A percentile compares a stretch with the other conserved stretches of the same genome.
Conservation (phyloP, 2,329 filamentous ascomycete species). For the Arachnomyces sp. region DNA sequence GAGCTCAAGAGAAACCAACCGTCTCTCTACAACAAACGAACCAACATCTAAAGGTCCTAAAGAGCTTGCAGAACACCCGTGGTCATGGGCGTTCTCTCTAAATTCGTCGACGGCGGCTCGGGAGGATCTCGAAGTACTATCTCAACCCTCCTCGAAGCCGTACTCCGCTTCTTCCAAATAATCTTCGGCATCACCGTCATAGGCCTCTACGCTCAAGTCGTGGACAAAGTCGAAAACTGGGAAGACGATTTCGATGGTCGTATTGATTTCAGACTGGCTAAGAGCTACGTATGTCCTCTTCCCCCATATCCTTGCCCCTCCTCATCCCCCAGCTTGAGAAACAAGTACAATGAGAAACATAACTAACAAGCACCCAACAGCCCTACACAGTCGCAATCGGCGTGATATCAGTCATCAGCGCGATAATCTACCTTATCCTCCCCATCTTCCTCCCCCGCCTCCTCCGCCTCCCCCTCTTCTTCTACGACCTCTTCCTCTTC, state of each 20-base stretch:
- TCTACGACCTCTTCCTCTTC: conserved; percentile 64
- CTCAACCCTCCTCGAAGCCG: conserved; percentile 18
- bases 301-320: background rate
- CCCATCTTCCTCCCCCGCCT: conserved; percentile 38
- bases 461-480: conserved; percentile 41
- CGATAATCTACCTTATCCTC: conserved; percentile 57
- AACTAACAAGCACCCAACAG: conserved; percentile 26
- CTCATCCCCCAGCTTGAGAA: background rate
- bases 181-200: conserved; percentile 67
- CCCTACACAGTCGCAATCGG: conserved; percentile 66
- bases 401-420: conserved; percentile 55
- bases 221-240: conserved; percentile 47
- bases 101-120: no score
- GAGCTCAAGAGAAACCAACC: no score
- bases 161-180: conserved; percentile 68
- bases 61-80: conserved; percentile 10
- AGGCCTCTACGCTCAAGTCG: conserved; percentile 67
- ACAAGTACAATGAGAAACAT: background rate
- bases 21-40: no score
- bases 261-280: conserved; percentile 46
- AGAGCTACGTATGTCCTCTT: conserved; percentile 57
- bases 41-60: background rate
- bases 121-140: conserved; percentile 3
- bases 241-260: no score
- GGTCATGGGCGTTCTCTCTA: no score